Evolutionary conservation across 306 rosid genomes (phyloP).

Genomic region (Albizia julibrissin): DNA sequence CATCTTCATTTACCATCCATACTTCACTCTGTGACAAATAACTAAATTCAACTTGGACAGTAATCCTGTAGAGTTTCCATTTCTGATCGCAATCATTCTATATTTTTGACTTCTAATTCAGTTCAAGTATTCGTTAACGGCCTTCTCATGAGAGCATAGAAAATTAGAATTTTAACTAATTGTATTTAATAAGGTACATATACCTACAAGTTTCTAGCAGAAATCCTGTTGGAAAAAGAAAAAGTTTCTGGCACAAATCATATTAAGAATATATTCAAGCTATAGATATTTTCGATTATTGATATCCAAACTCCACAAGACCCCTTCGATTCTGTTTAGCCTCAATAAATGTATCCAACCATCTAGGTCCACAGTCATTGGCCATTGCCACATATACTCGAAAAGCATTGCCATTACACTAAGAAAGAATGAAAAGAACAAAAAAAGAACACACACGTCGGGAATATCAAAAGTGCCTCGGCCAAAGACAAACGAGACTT

Average conservation of each 20-base stretch:
- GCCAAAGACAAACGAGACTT: conserved; percentile 43
- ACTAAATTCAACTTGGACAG: background rate
- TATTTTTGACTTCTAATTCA: background rate
- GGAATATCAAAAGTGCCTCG: conserved; percentile 7
- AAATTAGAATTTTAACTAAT: conserved; percentile 7
- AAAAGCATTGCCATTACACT: conserved; percentile 5
- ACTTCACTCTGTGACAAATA: background rate
- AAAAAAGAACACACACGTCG: no score
- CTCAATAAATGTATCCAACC: conserved; percentile 2
- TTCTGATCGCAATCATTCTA: background rate
- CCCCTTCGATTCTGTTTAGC: background rate
- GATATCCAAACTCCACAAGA: background rate
- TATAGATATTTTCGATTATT: conserved; percentile 12
- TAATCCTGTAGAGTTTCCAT: background rate
- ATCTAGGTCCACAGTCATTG: background rate
- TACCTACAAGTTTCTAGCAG: conserved; percentile 13
- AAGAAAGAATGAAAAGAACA: background rate
- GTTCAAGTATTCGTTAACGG: conserved; percentile 13
- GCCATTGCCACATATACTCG: conserved; percentile 7
- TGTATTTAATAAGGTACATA: background rate
- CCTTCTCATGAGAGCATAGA: background rate
- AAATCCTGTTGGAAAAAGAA: background rate
- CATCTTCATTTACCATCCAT: background rate
- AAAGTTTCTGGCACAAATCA: conserved; percentile 16
- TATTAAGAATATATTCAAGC: conserved; percentile 23